Percentiles rank a stretch among this genome's conserved stretches.
phyloP scores from a whole-genome alignment of 257 asterid species.

The Anisodus acutangulus region DNA sequence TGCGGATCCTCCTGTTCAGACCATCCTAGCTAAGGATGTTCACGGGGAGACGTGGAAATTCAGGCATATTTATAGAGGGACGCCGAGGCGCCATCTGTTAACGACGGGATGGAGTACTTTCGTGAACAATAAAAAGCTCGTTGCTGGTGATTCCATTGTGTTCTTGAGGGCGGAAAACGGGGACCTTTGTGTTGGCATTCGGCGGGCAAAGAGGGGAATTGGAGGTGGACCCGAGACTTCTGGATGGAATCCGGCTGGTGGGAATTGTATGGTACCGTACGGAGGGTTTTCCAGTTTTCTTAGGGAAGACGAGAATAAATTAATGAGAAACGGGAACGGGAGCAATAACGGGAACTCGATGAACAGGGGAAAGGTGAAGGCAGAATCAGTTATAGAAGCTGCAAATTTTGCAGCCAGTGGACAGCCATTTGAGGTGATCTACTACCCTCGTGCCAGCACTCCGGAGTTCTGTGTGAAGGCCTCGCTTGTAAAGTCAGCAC shows the following conservation, averaged over 20 bases:
- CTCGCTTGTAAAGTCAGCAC: slow-evolving; percentile 63
- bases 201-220: slow-evolving; percentile 78
- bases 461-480: slow-evolving; percentile 93
- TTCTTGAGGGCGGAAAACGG: slow-evolving; percentile 79
- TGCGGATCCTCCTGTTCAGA: slow-evolving; percentile 88
- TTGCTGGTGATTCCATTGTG: slow-evolving; percentile 94
- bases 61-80: slow-evolving; percentile 89
- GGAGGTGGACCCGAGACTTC: slow-evolving; percentile 67
- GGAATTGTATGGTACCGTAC: slow-evolving; percentile 52
- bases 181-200: slow-evolving; percentile 86
- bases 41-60: slow-evolving; percentile 95
- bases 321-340: slow-evolving; percentile 42
- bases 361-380: slow-evolving; percentile 58
- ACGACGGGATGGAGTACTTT: slow-evolving; percentile 97
- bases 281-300: slow-evolving; percentile 72
- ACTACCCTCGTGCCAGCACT: slow-evolving; percentile 86
- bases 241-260: slow-evolving; percentile 66
- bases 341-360: slow-evolving; percentile 35
- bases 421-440: slow-evolving; percentile 76
- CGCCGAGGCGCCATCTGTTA: slow-evolving; percentile 91
- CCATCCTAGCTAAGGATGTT: slow-evolving; percentile 82
- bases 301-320: slow-evolving; percentile 60
- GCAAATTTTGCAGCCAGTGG: slow-evolving; percentile 71
- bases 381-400: slow-evolving; percentile 78
- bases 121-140: slow-evolving; percentile 88